phyloP scores from a whole-genome alignment of 352 stramenopile genomes.

The Thalassiosira livingstoniorum region DNA sequence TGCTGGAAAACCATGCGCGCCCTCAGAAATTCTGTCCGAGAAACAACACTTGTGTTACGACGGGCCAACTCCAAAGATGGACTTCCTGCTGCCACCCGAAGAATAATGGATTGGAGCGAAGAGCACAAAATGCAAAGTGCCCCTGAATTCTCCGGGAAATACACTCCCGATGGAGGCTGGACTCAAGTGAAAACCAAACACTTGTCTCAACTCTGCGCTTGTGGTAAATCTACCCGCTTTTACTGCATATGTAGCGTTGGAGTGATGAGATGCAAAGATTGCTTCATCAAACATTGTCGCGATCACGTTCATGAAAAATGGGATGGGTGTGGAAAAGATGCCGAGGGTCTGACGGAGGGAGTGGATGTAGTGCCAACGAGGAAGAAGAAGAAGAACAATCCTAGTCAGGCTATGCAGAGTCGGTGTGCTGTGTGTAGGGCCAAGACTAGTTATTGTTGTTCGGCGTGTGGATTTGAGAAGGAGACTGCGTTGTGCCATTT shows the following conservation, averaged over 20 bases:
- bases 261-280: constrained; percentile 53
- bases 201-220: constrained; percentile 48
- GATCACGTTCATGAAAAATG: constrained; percentile 40
- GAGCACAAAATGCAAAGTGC: constrained; percentile 53
- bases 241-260: constrained; percentile 57
- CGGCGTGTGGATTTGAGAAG: constrained; percentile 38
- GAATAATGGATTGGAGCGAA: constrained; percentile 46
- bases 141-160: constrained; percentile 45
- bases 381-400: constrained; percentile 43
- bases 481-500: constrained; percentile 45
- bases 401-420: constrained; percentile 45
- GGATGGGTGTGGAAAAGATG: constrained; percentile 22
- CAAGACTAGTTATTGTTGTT: constrained; percentile 54
- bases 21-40: constrained; percentile 31
- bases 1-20: constrained; percentile 38
- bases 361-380: constrained; percentile 42
- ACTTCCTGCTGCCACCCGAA: constrained; percentile 18
- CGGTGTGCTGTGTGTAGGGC: constrained; percentile 40
- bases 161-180: constrained; percentile 48
- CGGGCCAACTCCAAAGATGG: constrained; percentile 18
- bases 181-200: constrained; percentile 57
- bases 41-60: constrained; percentile 32
- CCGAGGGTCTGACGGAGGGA: constrained; percentile 31
- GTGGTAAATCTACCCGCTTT: constrained; percentile 49
- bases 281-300: constrained; percentile 44